A percentile compares a stretch with the other conserved stretches of the same genome.
phyloP scores from a whole-genome alignment of 345 rosid species.

The Aethionema arabicum region DNA sequence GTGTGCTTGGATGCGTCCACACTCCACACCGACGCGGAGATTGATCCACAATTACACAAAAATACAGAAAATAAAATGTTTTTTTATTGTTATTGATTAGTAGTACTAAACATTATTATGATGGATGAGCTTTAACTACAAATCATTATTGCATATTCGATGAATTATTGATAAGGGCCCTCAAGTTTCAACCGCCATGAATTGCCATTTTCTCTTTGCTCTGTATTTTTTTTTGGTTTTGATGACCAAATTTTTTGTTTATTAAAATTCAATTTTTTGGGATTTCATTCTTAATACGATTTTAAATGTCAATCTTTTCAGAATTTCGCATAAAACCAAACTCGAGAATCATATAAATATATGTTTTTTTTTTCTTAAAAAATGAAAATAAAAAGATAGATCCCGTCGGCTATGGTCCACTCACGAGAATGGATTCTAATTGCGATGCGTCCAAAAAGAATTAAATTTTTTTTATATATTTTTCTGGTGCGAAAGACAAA shows the following conservation, averaged over 20 bases:
- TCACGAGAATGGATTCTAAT: constrained; percentile 30
- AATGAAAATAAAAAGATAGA: background rate
- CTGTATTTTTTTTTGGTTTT: background rate
- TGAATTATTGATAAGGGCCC: constrained; percentile 35
- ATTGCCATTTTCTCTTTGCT: constrained; percentile 13
- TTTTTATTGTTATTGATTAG: background rate
- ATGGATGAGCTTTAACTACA: constrained; percentile 26
- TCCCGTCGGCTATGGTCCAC: constrained; percentile 34
- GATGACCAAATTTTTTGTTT: background rate
- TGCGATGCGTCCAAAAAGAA: constrained; percentile 19
- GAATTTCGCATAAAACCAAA: no score
- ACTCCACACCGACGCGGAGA: constrained; percentile 33
- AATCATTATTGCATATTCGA: constrained; percentile 19
- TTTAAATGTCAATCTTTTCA: constrained; percentile 20
- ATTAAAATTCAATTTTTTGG: no score
- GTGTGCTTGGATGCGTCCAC: constrained; percentile 30
- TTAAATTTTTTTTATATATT: background rate
- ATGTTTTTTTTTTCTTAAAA: background rate
- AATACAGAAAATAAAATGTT: background rate
- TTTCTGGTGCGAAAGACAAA: constrained; percentile 21
- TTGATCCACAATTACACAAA: constrained; percentile 21
- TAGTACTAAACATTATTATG: constrained; percentile 24
- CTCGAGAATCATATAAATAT: background rate
- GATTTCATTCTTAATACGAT: no score
- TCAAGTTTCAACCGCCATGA: constrained; percentile 17